Evolutionary conservation across 1,139 yeast genomes (phyloP).

Genomic region (Saccharomycopsis hybrid): DNA sequence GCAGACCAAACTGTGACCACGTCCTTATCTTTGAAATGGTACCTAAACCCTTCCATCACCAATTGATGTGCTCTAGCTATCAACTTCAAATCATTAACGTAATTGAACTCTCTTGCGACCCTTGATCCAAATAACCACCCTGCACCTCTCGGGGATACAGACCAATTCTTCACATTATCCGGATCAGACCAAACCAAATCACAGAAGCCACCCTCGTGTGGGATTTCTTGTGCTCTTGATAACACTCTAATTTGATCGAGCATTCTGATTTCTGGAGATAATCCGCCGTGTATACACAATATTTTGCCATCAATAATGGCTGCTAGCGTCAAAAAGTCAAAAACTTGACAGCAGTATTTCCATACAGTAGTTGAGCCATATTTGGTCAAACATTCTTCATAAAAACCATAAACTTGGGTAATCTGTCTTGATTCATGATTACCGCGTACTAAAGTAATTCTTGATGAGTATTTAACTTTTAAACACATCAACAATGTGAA

Average conservation of each 20-base stretch:
- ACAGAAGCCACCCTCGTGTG: constrained; percentile 99
- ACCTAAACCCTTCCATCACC: constrained; percentile 95
- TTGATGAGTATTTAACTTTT: constrained; percentile 79
- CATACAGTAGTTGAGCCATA: constrained; percentile 96
- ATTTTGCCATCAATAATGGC: constrained; percentile 93
- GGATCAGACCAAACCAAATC: constrained; percentile 97
- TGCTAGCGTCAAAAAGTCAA: constrained; percentile 86
- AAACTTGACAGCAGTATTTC: constrained; percentile 96
- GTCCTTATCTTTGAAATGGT: constrained; percentile 70
- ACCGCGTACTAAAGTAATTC: constrained; percentile 85
- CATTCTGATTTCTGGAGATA: constrained; percentile 97
- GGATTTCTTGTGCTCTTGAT: constrained; percentile 98
- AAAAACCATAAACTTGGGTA: constrained; percentile 91
- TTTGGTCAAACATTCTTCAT: constrained; percentile 86
- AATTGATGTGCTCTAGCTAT: constrained; percentile 97
- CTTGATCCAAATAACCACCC: constrained; percentile 91
- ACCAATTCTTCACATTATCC: constrained; percentile 95
- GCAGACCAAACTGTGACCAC: constrained; percentile 93
- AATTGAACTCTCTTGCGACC: constrained; percentile 78
- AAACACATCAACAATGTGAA: constrained; percentile 86
- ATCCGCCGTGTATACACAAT: constrained; percentile 92
- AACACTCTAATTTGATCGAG: constrained; percentile 91
- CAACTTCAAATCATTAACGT: constrained; percentile 70
- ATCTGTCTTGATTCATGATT: constrained; percentile 94
- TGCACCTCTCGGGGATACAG: constrained; percentile 96